Evolutionary conservation across 768 basidiomycete species (phyloP).

Genomic region (Clitopilus passeckerianus): DNA sequence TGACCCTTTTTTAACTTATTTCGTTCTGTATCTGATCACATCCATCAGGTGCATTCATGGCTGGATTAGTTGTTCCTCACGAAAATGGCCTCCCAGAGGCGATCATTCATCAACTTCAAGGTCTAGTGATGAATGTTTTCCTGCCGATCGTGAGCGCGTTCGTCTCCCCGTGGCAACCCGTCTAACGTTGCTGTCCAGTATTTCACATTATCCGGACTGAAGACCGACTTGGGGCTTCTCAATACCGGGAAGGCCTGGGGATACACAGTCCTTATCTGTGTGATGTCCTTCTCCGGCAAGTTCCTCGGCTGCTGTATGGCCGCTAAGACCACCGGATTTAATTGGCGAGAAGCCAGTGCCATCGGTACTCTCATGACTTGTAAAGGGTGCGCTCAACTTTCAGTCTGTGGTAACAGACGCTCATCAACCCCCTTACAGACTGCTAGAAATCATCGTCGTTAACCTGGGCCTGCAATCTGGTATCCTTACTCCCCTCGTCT

Average conservation of each 20-base stretch:
- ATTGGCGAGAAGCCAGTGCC: conserved; percentile 71
- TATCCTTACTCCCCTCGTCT: conserved; percentile 59
- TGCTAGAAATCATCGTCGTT: conserved; percentile 87
- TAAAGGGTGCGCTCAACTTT: conserved; percentile 59
- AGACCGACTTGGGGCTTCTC: conserved; percentile 76
- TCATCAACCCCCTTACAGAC: conserved; percentile 21
- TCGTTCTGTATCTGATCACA: no score
- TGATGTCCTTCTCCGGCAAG: conserved; percentile 76
- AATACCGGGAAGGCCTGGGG: conserved; percentile 78
- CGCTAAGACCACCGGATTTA: conserved; percentile 61
- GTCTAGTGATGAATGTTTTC: conserved; percentile 73
- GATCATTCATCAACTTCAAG: conserved; percentile 81
- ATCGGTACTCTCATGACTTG: conserved; percentile 88
- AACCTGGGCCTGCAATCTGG: conserved; percentile 77
- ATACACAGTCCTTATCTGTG: conserved; percentile 68
- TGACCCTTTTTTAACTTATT: no score
- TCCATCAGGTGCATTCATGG: no score
- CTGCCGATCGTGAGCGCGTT: conserved; percentile 57
- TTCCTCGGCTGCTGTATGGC: conserved; percentile 63
- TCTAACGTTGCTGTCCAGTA: conserved; percentile 41
- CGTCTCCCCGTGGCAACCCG: not conserved
- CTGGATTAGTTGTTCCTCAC: conserved; percentile 30
- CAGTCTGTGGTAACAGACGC: not conserved
- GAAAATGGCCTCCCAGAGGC: conserved; percentile 79
- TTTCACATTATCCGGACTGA: conserved; percentile 74